Percentiles rank a stretch among this genome's conserved stretches.
Evolutionary conservation across 202 grass and related monocot species (phyloP).

Genomic region (Alloteropsis angusta): DNA sequence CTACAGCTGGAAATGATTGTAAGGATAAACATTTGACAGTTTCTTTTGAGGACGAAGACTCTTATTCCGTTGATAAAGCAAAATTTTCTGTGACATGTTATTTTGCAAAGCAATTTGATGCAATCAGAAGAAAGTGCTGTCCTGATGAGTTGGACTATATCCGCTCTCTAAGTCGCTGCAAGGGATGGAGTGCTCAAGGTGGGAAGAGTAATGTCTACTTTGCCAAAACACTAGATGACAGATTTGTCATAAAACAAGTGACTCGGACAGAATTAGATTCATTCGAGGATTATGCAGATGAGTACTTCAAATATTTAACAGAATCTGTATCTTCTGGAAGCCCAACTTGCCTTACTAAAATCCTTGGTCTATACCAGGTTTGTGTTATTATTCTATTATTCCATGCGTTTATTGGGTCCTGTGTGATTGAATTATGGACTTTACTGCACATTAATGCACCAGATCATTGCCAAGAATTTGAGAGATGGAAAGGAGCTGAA

Average conservation of each 20-base stretch:
- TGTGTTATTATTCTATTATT: constrained; percentile 15
- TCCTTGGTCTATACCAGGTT: constrained; percentile 99
- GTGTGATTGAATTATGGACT: constrained; percentile 9
- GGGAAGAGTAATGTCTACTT: constrained; percentile 99
- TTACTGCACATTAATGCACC: neutral
- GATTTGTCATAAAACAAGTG: constrained; percentile 97
- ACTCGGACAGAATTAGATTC: constrained; percentile 86
- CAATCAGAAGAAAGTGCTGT: constrained; percentile 73
- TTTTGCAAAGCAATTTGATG: constrained; percentile 81
- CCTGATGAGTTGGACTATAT: constrained; percentile 76
- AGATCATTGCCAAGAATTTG: constrained; percentile 75
- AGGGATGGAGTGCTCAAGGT: constrained; percentile 93
- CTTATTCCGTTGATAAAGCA: constrained; percentile 56
- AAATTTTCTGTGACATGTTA: constrained; percentile 93
- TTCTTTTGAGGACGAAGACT: constrained; percentile 74
- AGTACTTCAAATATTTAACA: constrained; percentile 83
- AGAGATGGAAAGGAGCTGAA: constrained; percentile 79
- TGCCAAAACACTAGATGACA: constrained; percentile 88
- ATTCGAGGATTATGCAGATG: constrained; percentile 70
- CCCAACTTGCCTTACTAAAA: constrained; percentile 79
- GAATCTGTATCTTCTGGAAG: constrained; percentile 64
- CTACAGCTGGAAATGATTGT: constrained; percentile 31
- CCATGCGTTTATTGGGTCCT: constrained; percentile 8
- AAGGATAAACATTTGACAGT: constrained; percentile 69
- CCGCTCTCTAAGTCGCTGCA: constrained; percentile 84